Base-by-base conservation (phyloP, 2,329 filamentous ascomycete species). In the Paramyrothecium roridum region DNA sequence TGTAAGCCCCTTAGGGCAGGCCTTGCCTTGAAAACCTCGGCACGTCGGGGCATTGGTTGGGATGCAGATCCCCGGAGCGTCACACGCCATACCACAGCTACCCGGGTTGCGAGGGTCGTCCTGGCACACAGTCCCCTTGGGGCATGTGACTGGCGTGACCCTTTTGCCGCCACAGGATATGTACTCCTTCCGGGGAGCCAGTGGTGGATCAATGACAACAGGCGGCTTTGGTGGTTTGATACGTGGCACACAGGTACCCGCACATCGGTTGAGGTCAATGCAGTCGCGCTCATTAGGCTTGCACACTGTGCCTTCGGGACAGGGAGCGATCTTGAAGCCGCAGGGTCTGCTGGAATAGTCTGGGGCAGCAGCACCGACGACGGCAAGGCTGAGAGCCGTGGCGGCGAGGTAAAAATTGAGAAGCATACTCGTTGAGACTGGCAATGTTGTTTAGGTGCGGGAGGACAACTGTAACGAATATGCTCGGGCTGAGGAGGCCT, bases 71-170 rank as follows among this genome's bases (percentile, higher is more conserved):
- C 65, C 65, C 4, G 57, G 56, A 22, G 21, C 22, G 50, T 65
- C 64, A 54, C 65, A 66, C 11, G 62, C 62, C 59, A 63, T 56
- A 12, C 63, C 63, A 54, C 65, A 66, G 46, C 46, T 21, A 13
- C 22, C 56, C 30, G 60, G 62, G 11, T 54, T 49, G 40, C 71
- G 66, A 12, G 73, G 71, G 23, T 75, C 71, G 54, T 73, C 63
- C 16, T 64, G 55, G 52, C 73, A 75, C 2, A 58, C 54, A 2
- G 59, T 59, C 12, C 59, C 59, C 19, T 55, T 54, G 30, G 60
- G 55, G 59, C 71, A 74, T 0, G 55, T 48, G 1, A 55, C 51
- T 8, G 70, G 70, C 12, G 56, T 54, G 16, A 56, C 11, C 2
- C 57, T 58, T 48, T 62, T 59, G 6, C 72, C 71, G 10, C 72